Evolutionary conservation across 768 basidiomycete species (phyloP).

Genomic region (Inosperma sp.): DNA sequence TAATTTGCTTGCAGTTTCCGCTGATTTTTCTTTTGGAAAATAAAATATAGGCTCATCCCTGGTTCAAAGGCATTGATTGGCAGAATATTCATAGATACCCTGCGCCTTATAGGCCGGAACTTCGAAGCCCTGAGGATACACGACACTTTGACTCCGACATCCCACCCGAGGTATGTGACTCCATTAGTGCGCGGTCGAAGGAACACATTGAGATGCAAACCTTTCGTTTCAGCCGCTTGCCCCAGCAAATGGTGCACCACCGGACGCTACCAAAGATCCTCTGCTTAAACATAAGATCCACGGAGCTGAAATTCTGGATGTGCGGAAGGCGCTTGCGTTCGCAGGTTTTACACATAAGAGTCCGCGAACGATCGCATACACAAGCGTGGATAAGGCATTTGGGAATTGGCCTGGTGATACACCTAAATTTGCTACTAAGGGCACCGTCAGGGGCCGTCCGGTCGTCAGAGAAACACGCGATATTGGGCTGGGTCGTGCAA

Average conservation of each 20-base stretch:
- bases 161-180: slow-evolving; percentile 75
- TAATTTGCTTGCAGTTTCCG: slow-evolving; percentile 10
- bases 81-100: slow-evolving; percentile 74
- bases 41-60: slow-evolving; percentile 75
- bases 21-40: slow-evolving; percentile 11
- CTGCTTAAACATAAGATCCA: slow-evolving; percentile 81
- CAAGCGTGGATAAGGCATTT: slow-evolving; percentile 70
- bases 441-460: slow-evolving; percentile 59
- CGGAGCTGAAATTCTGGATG: slow-evolving; percentile 80
- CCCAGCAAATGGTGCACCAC: slow-evolving; percentile 79
- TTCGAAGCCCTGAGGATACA: slow-evolving; percentile 80
- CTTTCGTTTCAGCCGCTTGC: slow-evolving; percentile 82
- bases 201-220: too few relatives aligned
- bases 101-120: slow-evolving; percentile 87
- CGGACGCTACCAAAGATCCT: slow-evolving; percentile 85
- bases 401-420: slow-evolving; percentile 50
- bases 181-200: too few relatives aligned
- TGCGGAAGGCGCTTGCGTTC: slow-evolving; percentile 88
- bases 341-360: slow-evolving; percentile 90
- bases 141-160: slow-evolving; percentile 95
- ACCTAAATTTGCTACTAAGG: slow-evolving; percentile 32
- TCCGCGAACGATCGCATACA: slow-evolving; percentile 73
- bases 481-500: slow-evolving; percentile 70
- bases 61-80: slow-evolving; percentile 92
- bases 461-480: slow-evolving; percentile 57